Conservation (phyloP, 371 early-diverging fungal genomes). For the Mucor mucedo region DNA sequence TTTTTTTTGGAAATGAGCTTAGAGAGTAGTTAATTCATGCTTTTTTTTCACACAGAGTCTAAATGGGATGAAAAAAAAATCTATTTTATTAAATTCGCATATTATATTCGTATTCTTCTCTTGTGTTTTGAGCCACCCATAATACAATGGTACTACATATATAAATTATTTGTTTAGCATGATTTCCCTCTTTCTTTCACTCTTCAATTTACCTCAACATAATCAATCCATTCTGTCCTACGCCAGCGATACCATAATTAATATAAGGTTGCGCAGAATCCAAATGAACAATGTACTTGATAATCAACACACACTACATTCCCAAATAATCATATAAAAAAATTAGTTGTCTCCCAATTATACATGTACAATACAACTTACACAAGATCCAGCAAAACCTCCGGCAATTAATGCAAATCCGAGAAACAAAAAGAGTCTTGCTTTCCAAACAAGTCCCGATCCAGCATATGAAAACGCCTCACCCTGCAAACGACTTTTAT, state of each 20-base stretch:
- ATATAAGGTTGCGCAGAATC: constrained; percentile 63
- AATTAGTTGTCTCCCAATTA: not conserved
- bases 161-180: not conserved
- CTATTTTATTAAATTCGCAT: not conserved
- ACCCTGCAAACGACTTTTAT: constrained; percentile 61
- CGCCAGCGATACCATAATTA: constrained; percentile 72
- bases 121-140: constrained; percentile 55
- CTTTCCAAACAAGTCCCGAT: constrained; percentile 65
- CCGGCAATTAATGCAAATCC: constrained; percentile 83
- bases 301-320: constrained; percentile 66
- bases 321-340: too few species aligned
- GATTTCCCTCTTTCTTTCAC: not conserved
- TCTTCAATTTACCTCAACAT: constrained; percentile 65
- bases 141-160: constrained; percentile 43
- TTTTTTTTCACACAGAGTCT: too few species aligned
- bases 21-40: too few species aligned
- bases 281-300: constrained; percentile 71
- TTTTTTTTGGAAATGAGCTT: not conserved
- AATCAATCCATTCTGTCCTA: constrained; percentile 71
- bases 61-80: not conserved
- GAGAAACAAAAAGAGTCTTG: constrained; percentile 74
- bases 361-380: constrained; percentile 38
- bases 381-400: constrained; percentile 77
- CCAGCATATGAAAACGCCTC: constrained; percentile 56
- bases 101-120: constrained; percentile 26